Base-by-base conservation (phyloP, 2,329 filamentous ascomycete genomes). In the Cladosporium sp. region DNA sequence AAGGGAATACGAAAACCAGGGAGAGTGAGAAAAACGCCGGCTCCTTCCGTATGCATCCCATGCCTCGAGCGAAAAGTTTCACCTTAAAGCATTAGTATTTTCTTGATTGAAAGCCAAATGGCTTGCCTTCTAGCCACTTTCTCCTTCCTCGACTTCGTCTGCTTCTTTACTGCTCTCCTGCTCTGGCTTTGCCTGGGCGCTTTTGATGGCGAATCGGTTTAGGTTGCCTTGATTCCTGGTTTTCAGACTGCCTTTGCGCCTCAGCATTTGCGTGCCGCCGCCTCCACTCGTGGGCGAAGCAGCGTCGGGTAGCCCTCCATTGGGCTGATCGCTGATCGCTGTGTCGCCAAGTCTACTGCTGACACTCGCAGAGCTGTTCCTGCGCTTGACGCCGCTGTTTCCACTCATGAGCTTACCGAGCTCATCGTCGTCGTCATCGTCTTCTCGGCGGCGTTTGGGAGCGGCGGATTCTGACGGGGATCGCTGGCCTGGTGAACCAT, bases 341-440 rank as follows among this genome's bases (percentile, higher is more conserved):
- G 56, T 56, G 24, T 61, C 57, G 29, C 43, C 42, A 2, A 52
- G 36, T 18, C 42, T 32, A 29, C 54, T 57, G 24, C 54, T 54
- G 19, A 59, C 50, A 4, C 59, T 60, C 1, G 57, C 52, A 27
- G 58, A 63, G 43, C 61, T 71, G 48, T 70, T 75, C 24, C 75
- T 66, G 52, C 76, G 71, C 47, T 73, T 72, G 11, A 64, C 65
- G 42, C 69, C 63, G n/a, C 64, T 62, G 13, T 58, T 57, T 36
- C 45, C 45, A 24, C 45, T 48, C 57, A 88, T 83, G 60, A 96
- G 77, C 70, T 93, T 95, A 49, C 84, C 84, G n/a, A 97, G 73
- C 63, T 92, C 89, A 57, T 96, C 91, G 50, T 96, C 91, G 40
- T 96, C 92, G 55, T 95, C 89, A 55, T 95, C 89, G 51, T 96